phyloP scores from a whole-genome alignment of 176 grass and related monocot genomes.

The Microstegium vimineum region DNA sequence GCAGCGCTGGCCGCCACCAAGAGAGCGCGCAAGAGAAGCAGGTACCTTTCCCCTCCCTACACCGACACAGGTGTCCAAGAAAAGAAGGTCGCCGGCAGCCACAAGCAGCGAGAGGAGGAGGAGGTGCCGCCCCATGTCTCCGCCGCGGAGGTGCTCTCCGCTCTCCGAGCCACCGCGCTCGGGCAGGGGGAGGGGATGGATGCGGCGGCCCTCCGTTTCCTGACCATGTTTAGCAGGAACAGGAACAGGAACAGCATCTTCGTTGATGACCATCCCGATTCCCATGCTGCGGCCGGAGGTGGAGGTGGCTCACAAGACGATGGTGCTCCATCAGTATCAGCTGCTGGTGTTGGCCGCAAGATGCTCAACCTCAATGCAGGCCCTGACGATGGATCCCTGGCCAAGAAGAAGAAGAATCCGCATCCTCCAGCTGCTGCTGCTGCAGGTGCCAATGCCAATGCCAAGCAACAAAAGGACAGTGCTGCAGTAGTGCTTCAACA shows the following conservation, averaged over 20 bases:
- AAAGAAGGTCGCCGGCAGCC: background rate
- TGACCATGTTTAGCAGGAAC: conserved; percentile 4
- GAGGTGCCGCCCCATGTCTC: background rate
- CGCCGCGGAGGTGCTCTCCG: conserved; percentile 15
- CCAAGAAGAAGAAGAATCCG: background rate
- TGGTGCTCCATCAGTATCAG: background rate
- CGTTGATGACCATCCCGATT: background rate
- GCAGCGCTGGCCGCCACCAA: background rate
- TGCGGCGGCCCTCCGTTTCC: conserved; percentile 11
- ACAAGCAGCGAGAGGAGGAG: background rate
- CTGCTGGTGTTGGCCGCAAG: background rate
- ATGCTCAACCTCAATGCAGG: background rate
- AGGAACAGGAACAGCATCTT: background rate
- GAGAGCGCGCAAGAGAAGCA: conserved; percentile 81
- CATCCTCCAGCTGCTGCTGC: background rate
- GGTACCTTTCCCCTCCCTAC: conserved; percentile 73
- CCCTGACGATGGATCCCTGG: background rate
- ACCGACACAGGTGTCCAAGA: background rate
- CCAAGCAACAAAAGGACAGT: too few relatives aligned
- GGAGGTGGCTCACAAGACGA: background rate
- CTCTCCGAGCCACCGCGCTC: conserved; percentile 15
- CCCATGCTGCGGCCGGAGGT: background rate
- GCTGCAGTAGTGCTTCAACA: too few relatives aligned
- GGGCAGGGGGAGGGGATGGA: background rate
- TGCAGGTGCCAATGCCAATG: background rate